Evolutionary conservation across 805 yeast genomes (phyloP).

Genomic region (Lipomyces kockii): DNA sequence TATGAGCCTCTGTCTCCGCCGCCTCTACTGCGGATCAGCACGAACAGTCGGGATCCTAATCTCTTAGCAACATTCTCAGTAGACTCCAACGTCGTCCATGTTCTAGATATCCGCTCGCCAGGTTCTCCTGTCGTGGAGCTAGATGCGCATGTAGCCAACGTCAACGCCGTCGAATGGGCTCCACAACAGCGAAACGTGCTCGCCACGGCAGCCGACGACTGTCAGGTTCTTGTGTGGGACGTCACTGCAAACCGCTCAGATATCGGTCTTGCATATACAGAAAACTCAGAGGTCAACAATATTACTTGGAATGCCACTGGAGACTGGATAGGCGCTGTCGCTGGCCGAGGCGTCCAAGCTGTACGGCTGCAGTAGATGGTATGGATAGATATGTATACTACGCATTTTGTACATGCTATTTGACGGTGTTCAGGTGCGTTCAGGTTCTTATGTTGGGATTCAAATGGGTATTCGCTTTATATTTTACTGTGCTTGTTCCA

Average conservation of each 20-base stretch:
- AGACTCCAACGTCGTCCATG: conserved; percentile 64
- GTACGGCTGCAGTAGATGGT: conserved; percentile 42
- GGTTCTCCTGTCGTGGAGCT: conserved; percentile 77
- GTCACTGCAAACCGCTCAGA: conserved; percentile 53
- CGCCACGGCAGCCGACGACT: conserved; percentile 72
- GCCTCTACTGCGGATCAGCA: conserved; percentile 75
- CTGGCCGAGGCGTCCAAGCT: conserved; percentile 72
- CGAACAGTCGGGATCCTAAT: conserved; percentile 80
- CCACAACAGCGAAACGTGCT: conserved; percentile 64
- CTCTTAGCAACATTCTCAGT: conserved; percentile 81
- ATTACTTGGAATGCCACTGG: conserved; percentile 74
- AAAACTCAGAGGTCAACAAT: conserved; percentile 73
- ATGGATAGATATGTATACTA: neutral
- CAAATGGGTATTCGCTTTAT: neutral
- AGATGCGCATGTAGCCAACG: conserved; percentile 67
- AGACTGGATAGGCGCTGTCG: conserved; percentile 78
- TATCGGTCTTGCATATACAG: conserved; percentile 57
- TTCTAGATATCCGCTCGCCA: conserved; percentile 86
- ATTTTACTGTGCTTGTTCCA: neutral
- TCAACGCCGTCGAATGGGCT: conserved; percentile 84
- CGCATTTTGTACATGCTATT: neutral
- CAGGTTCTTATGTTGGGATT: neutral
- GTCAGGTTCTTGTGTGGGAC: conserved; percentile 67
- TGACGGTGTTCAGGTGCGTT: neutral
- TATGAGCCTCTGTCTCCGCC: conserved; percentile 62